Evolutionary conservation across 176 grass and related monocot genomes (phyloP).

Genomic region (Lolium perenne): DNA sequence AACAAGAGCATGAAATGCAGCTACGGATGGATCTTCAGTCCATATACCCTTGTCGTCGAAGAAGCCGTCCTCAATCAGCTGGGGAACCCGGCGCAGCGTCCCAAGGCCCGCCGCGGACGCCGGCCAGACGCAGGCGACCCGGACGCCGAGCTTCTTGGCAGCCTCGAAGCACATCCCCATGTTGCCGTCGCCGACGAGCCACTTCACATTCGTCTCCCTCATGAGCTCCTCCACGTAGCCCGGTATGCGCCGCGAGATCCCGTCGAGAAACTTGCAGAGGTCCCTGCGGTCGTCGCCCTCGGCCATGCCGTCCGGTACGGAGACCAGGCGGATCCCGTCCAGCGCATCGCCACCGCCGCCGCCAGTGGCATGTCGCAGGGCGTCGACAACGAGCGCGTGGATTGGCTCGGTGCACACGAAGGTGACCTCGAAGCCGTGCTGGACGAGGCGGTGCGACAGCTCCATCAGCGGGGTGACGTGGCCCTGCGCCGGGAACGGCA

Average conservation of each 20-base stretch:
- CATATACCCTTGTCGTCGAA: slow-evolving; percentile 55
- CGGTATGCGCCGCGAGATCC: slow-evolving; percentile 28
- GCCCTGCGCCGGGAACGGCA: slow-evolving; percentile 91
- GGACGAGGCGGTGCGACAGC: slow-evolving; percentile 68
- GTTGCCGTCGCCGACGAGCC: slow-evolving; percentile 59
- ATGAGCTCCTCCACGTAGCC: slow-evolving; percentile 37
- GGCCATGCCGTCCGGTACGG: slow-evolving; percentile 66
- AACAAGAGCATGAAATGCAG: not conserved
- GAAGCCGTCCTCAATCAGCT: slow-evolving; percentile 50
- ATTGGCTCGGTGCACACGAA: slow-evolving; percentile 67
- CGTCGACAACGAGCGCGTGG: slow-evolving; percentile 41
- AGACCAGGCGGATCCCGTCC: slow-evolving; percentile 55
- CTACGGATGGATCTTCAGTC: no score
- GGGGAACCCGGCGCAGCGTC: slow-evolving; percentile 49
- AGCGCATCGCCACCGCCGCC: not conserved
- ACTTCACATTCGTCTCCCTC: slow-evolving; percentile 24
- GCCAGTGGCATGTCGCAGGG: not conserved
- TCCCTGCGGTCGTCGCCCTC: slow-evolving; percentile 67
- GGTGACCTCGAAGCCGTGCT: slow-evolving; percentile 72
- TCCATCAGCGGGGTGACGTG: slow-evolving; percentile 84
- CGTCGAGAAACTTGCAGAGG: slow-evolving; percentile 51
- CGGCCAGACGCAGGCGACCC: slow-evolving; percentile 49
- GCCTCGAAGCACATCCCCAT: slow-evolving; percentile 63
- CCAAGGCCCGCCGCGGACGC: slow-evolving; percentile 40
- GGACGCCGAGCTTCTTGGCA: slow-evolving; percentile 49